Evolutionary conservation across 345 rosid genomes (phyloP).

Genomic region (Abelmoschus esculentus): DNA sequence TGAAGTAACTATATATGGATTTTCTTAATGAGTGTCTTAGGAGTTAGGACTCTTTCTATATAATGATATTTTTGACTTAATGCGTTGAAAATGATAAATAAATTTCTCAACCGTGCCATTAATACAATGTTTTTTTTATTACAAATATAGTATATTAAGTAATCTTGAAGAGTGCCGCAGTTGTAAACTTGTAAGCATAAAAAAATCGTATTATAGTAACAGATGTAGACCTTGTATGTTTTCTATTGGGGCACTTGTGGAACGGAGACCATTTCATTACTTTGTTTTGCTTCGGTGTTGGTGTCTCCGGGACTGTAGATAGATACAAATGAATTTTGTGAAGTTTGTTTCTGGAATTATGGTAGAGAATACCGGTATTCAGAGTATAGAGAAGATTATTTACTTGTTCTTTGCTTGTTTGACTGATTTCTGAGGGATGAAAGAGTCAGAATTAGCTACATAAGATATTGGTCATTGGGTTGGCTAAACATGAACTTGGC

Average conservation of each 20-base stretch:
- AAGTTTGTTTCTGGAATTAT: too few relatives aligned
- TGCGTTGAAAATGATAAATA: too few relatives aligned
- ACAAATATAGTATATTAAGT: too few relatives aligned
- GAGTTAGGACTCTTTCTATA: too few relatives aligned
- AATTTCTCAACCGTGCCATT: too few relatives aligned
- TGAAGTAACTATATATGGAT: not conserved
- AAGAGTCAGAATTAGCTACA: slow-evolving; percentile 38
- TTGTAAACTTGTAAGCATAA: too few relatives aligned
- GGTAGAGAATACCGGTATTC: too few relatives aligned
- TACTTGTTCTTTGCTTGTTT: slow-evolving; percentile 7
- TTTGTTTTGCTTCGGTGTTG: slow-evolving; percentile 5
- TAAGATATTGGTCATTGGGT: slow-evolving; percentile 37
- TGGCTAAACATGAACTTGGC: slow-evolving; percentile 36
- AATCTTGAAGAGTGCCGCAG: too few relatives aligned
- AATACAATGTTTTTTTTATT: too few relatives aligned
- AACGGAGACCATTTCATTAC: slow-evolving; percentile 11
- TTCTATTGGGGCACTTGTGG: slow-evolving; percentile 1
- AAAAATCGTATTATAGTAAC: too few relatives aligned
- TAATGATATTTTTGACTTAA: too few relatives aligned
- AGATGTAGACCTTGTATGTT: not conserved
- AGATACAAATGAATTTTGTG: not conserved
- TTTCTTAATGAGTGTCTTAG: too few relatives aligned
- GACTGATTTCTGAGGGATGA: slow-evolving; percentile 20
- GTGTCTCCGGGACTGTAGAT: slow-evolving; percentile 9
- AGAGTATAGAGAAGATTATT: not conserved